A percentile compares a stretch with the other conserved stretches of the same genome.
Evolutionary conservation across 2,329 filamentous ascomycete genomes (phyloP).

Genomic region (Xylaria hypoxylon): DNA sequence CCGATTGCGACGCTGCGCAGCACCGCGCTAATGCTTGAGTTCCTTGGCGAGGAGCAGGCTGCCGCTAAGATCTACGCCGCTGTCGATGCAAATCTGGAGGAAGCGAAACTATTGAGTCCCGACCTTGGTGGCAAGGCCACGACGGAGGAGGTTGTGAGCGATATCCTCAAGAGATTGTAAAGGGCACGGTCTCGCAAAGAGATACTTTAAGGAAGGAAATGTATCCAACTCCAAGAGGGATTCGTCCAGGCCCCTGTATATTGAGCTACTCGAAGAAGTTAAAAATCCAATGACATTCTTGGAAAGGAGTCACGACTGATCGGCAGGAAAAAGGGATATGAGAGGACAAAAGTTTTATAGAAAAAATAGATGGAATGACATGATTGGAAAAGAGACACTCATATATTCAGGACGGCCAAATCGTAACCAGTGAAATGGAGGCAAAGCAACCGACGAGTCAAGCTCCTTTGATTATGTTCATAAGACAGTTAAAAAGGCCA

Average conservation of each 20-base stretch:
- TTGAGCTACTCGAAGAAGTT: neutral
- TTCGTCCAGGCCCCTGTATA: neutral
- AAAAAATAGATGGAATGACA: neutral
- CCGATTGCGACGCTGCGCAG: constrained; percentile 94
- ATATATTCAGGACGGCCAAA: neutral
- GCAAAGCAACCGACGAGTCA: neutral
- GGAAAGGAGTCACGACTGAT: neutral
- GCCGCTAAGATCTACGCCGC: constrained; percentile 91
- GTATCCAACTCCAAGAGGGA: neutral
- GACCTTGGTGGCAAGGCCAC: constrained; percentile 90
- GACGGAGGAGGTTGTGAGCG: constrained; percentile 87
- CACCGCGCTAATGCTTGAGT: constrained; percentile 95
- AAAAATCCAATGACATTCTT: neutral
- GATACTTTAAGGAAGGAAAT: neutral
- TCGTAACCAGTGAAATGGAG: neutral
- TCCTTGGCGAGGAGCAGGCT: constrained; percentile 86
- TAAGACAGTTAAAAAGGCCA: neutral
- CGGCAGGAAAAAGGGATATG: neutral
- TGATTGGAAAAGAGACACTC: neutral
- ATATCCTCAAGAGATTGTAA: constrained; percentile 86
- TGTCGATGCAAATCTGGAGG: constrained; percentile 89
- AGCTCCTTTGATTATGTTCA: neutral
- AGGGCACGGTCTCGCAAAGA: neutral
- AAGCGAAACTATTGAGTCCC: constrained; percentile 83
- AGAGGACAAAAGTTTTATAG: neutral